Evolutionary conservation across 371 early-diverging fungal genomes (phyloP).

Genomic region (Apophysomyces trapeziformis): DNA sequence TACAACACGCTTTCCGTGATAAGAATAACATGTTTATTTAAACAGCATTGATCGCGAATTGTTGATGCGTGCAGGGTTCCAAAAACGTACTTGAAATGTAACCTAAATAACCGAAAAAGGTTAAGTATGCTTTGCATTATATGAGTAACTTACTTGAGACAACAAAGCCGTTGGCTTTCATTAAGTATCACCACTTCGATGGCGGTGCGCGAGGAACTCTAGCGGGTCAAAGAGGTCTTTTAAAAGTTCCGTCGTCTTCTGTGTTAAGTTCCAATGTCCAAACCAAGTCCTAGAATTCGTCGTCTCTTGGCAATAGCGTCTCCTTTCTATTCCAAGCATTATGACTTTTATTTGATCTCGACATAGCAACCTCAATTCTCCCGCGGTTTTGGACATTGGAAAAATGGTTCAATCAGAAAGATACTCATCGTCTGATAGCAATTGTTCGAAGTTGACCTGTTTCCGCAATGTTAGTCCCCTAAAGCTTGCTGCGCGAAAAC

Average conservation of each 20-base stretch:
- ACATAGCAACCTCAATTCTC: not conserved
- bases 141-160: no score
- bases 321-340: no score
- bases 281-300: slow-evolving; percentile 16
- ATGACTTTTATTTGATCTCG: no score
- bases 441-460: slow-evolving; percentile 85
- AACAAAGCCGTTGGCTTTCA: not conserved
- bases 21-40: no score
- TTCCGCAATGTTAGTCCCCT: slow-evolving; percentile 29
- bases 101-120: no score
- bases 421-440: slow-evolving; percentile 49
- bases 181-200: not conserved
- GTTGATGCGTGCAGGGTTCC: no score
- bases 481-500: not conserved
- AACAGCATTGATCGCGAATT: no score
- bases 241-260: slow-evolving; percentile 14
- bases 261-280: slow-evolving; percentile 23
- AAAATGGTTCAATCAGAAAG: slow-evolving; percentile 39
- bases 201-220: slow-evolving; percentile 3
- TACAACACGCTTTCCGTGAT: no score
- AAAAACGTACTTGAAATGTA: no score
- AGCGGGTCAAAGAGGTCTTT: slow-evolving; percentile 17
- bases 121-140: no score
- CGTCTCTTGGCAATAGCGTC: not conserved
- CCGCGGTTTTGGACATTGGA: slow-evolving; percentile 31